Evolutionary conservation across 176 grass and related monocot genomes (phyloP).

Genomic region (Eragrostis nindensis): DNA sequence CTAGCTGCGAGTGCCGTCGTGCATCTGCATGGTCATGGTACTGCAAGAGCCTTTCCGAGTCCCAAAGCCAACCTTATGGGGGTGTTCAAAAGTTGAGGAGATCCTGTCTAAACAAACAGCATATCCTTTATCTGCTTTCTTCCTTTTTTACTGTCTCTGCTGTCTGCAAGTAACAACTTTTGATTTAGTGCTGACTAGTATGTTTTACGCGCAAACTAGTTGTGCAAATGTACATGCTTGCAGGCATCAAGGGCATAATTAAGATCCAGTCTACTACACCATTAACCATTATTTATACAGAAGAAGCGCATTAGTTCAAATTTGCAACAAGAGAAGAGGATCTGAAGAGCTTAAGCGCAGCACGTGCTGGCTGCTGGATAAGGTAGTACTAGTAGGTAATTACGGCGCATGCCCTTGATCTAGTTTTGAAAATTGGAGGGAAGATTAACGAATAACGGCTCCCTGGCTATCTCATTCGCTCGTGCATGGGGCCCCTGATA

Average conservation of each 20-base stretch:
- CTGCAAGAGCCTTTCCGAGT: not conserved
- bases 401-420: not conserved
- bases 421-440: not conserved
- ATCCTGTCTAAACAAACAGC: too few relatives aligned
- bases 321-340: not conserved
- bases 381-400: not conserved
- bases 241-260: too few relatives aligned
- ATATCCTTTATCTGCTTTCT: too few relatives aligned
- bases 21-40: too few relatives aligned
- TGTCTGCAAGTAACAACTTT: too few relatives aligned
- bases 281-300: not conserved
- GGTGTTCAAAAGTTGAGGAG: not conserved
- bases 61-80: constrained; percentile 40
- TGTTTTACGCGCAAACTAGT: too few relatives aligned
- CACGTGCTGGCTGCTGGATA: not conserved
- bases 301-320: not conserved
- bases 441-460: not conserved
- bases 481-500: too few relatives aligned
- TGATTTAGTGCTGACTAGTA: too few relatives aligned
- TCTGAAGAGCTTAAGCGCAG: not conserved
- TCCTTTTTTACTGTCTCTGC: too few relatives aligned
- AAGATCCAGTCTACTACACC: too few relatives aligned
- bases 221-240: not conserved
- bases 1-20: too few relatives aligned
- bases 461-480: too few relatives aligned